Base-by-base conservation (phyloP, 2,329 filamentous ascomycete genomes). In the Fusarium paranaense region DNA sequence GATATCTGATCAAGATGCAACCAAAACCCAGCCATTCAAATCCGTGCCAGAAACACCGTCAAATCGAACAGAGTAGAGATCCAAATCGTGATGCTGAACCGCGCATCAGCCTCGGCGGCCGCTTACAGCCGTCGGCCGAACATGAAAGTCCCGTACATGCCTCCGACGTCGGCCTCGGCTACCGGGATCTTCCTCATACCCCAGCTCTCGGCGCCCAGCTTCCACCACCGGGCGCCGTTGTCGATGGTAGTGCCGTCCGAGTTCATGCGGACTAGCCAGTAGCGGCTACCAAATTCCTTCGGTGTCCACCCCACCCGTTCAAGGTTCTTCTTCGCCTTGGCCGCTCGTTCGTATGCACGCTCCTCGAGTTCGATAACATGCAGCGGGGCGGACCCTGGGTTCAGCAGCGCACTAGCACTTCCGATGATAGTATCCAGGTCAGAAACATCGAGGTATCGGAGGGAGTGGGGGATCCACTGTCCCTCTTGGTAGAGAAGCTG, bases 111-210 rank as follows among this genome's bases (percentile, higher is more conserved):
- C 60, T 73, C 66, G 63, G 74, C 67, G 58, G 42, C 68, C 64
- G 64, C 54, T 85, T 82, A 91, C 66, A 91, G 81, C 79, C 88
- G 87, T 75, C 88, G 84, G 78, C 88, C 88, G 83, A 91, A 91
- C 89, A 91, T 91, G 78, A 89, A 91, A 27, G 86, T 89, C 25
- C 97, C 97, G 80, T 98, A 98, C 80, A 97, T 97, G 71, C 95
- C 95, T 78, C 98, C 97, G 30, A 98, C 93, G 82, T 98, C 96
- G 62, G 95, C 94, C 79, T 91, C 90, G 30, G 94, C 95, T 75
- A 98, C 92, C n/a, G 96, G 97, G 47, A 98, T 89, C 85, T 98
- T 97, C 72, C 93, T 89, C 91, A 95, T 95, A 40, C 94, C 94
- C 94, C 94, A 96, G 84, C 91, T 94, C 76, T 90, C 90, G 58